Percentiles rank a stretch among this genome's conserved stretches.
Evolutionary conservation across 2,329 filamentous ascomycete genomes (phyloP).

Genomic region (Thyridium curvatum): DNA sequence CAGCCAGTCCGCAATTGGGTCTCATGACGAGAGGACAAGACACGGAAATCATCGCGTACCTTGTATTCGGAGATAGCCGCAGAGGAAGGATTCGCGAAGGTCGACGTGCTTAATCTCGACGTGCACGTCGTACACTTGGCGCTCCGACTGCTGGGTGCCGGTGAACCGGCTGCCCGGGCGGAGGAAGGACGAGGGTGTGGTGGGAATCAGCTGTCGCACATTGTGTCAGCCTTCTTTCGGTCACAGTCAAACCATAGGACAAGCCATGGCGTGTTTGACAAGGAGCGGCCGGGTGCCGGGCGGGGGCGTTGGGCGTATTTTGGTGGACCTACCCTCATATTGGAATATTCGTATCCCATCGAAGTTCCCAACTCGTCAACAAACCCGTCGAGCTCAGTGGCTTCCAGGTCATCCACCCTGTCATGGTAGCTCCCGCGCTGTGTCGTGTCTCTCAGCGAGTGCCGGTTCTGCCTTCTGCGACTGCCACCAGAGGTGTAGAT

Average conservation of each 20-base stretch:
- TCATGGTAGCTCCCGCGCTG: constrained; percentile 20
- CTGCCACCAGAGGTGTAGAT: background rate
- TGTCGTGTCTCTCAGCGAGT: no score
- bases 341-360: constrained; percentile 48
- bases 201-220: constrained; percentile 58
- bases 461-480: background rate
- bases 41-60: constrained; percentile 46
- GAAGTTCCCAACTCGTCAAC: constrained; percentile 27
- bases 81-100: constrained; percentile 87
- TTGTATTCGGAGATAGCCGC: constrained; percentile 92
- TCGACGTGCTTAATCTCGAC: constrained; percentile 97
- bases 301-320: no score
- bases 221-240: no score
- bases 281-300: no score
- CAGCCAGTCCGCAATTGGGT: background rate
- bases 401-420: constrained; percentile 24
- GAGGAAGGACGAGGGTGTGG: constrained; percentile 79
- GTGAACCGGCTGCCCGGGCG: constrained; percentile 82
- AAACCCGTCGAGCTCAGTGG: constrained; percentile 18
- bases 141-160: constrained; percentile 88
- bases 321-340: constrained; percentile 40
- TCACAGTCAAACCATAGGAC: no score
- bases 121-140: constrained; percentile 89
- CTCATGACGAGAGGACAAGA: constrained; percentile 1
- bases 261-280: no score